Percentiles rank a stretch among this genome's conserved stretches.
phyloP scores from a whole-genome alignment of 768 basidiomycete genomes.

The Infundibulicybe gibba region DNA sequence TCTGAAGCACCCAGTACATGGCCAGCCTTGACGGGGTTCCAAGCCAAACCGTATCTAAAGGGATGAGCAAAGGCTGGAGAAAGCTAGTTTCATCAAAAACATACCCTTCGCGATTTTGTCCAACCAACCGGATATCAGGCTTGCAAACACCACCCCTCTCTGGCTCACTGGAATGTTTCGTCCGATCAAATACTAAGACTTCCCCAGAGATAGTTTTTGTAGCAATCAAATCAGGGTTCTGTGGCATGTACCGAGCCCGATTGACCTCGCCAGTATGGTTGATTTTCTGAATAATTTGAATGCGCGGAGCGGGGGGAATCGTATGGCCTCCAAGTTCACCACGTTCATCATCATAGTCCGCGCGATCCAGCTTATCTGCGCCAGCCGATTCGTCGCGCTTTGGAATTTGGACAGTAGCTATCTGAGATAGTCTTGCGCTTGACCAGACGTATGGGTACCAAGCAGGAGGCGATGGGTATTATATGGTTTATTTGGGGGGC shows the following conservation, averaged over 20 bases:
- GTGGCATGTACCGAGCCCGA: conserved; percentile 97
- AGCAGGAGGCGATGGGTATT: conserved; percentile 91
- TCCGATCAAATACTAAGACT: conserved; percentile 93
- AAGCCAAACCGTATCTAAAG: conserved; percentile 84
- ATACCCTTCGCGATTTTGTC: conserved; percentile 92
- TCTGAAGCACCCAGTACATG: conserved; percentile 91
- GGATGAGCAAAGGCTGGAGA: neutral
- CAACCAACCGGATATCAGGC: conserved; percentile 88
- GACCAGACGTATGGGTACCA: conserved; percentile 95
- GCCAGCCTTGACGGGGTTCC: conserved; percentile 83
- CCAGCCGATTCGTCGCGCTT: conserved; percentile 64
- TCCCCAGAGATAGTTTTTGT: conserved; percentile 92
- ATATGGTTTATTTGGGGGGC: conserved; percentile 90
- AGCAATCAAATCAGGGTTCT: conserved; percentile 95
- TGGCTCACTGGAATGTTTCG: conserved; percentile 94
- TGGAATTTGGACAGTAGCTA: conserved; percentile 91
- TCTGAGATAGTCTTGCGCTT: conserved; percentile 91
- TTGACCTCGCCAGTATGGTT: conserved; percentile 97
- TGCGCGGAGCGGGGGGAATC: conserved; percentile 78
- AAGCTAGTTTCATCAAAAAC: conserved; percentile 23
- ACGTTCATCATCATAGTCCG: conserved; percentile 86
- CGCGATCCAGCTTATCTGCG: conserved; percentile 73
- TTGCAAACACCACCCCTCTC: conserved; percentile 79
- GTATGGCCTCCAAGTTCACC: conserved; percentile 94
- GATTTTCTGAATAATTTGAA: conserved; percentile 90